Evolutionary conservation across 768 basidiomycete species (phyloP).

Genomic region (Leccinellum luteum): DNA sequence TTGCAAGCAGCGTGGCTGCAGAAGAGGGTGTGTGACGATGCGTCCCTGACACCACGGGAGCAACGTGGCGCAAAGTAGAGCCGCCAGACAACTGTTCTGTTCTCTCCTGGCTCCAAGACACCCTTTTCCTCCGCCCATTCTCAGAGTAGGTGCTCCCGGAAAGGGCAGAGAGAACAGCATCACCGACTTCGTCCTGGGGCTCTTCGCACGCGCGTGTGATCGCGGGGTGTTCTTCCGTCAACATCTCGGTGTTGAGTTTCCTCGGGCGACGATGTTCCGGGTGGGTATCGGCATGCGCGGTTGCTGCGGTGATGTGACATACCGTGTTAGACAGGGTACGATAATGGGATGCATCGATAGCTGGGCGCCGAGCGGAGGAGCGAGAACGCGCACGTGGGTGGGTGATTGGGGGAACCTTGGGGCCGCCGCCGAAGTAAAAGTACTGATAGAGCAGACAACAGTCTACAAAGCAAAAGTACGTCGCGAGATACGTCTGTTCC

Average conservation of each 20-base stretch:
- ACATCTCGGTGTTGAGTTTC: constrained; percentile 24
- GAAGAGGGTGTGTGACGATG: constrained; percentile 29
- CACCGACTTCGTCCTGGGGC: constrained; percentile 44
- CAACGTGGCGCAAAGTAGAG: constrained; percentile 38
- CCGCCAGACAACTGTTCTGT: constrained; percentile 44
- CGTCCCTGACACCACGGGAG: constrained; percentile 32
- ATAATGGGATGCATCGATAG: constrained; percentile 60
- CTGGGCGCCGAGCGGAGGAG: constrained; percentile 44
- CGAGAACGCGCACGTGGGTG: constrained; percentile 42
- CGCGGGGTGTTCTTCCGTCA: constrained; percentile 18
- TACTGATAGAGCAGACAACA: constrained; percentile 74
- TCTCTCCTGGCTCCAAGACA: constrained; percentile 75
- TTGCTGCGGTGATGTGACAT: constrained; percentile 69
- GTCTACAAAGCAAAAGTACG: constrained; percentile 88
- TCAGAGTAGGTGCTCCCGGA: constrained; percentile 82
- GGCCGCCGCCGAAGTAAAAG: constrained; percentile 60
- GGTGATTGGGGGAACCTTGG: constrained; percentile 33
- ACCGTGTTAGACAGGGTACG: constrained; percentile 68
- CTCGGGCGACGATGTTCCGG: constrained; percentile 34
- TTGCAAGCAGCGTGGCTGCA: constrained; percentile 26
- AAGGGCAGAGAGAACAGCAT: constrained; percentile 53
- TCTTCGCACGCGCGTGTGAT: constrained; percentile 22
- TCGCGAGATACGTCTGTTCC: constrained; percentile 79
- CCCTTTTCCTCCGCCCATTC: constrained; percentile 51
- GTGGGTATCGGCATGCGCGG: constrained; percentile 55